Evolutionary conservation across 2,329 filamentous ascomycete genomes (phyloP).

Genomic region (Pseudocercospora eumusae): DNA sequence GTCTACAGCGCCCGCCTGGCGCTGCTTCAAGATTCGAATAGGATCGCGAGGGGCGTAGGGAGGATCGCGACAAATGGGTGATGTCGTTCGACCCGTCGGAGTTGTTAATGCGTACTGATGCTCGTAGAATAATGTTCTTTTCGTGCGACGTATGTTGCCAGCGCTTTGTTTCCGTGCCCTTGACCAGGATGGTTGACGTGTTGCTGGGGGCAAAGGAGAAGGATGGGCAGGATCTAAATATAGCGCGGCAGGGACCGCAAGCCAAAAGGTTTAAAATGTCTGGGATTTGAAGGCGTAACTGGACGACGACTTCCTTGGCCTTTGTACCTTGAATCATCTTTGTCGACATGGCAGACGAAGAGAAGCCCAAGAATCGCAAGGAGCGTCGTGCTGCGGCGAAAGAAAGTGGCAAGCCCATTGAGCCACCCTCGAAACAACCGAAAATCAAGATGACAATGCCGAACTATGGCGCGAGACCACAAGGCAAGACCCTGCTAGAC

Average conservation of each 20-base stretch:
- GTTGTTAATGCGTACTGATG: background rate
- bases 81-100: background rate
- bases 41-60: conserved; percentile 8
- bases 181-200: background rate
- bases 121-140: background rate
- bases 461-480: conserved; percentile 61
- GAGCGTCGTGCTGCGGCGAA: conserved; percentile 47
- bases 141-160: background rate
- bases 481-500: conserved; percentile 70
- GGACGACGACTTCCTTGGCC: background rate
- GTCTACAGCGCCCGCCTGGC: conserved; percentile 13
- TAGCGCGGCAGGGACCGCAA: conserved; percentile 1
- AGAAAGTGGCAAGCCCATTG: conserved; percentile 41
- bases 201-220: conserved; percentile 1
- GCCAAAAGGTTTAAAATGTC: background rate
- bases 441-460: conserved; percentile 68
- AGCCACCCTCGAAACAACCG: conserved; percentile 46
- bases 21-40: background rate
- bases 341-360: conserved; percentile 17
- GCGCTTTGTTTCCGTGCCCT: background rate
- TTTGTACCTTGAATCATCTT: background rate
- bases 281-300: background rate
- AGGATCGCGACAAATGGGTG: background rate
- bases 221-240: background rate
- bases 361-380: conserved; percentile 46